These are phyloP conservation scores for Megacollybia marginata DNA, from an alignment of 768 basidiomycete genomes.

Conservation along the genomic window DNA sequence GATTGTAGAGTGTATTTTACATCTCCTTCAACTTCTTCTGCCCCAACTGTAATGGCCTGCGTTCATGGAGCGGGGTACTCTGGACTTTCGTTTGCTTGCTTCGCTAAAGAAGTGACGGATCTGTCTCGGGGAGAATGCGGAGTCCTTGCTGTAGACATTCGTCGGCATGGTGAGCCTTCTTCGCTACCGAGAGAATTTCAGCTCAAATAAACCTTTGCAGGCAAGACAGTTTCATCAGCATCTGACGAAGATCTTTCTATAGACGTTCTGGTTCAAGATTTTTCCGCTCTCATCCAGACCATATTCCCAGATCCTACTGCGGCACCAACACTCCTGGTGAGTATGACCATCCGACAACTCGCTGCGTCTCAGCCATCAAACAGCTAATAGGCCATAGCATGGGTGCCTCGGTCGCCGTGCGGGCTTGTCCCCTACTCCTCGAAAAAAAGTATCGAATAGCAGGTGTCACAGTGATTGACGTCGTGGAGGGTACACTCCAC, in stretches of 20 bases:
- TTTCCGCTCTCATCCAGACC: conserved; percentile 59
- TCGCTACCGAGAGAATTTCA: background rate
- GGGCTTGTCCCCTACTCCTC: conserved; percentile 60
- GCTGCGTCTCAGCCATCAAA: background rate
- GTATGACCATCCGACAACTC: conserved; percentile 12
- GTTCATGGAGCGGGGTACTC: conserved; percentile 96
- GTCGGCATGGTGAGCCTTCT: conserved; percentile 71
- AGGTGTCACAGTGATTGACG: conserved; percentile 79
- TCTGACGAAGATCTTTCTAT: conserved; percentile 61
- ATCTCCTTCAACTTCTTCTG: conserved; percentile 40
- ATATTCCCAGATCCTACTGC: conserved; percentile 58
- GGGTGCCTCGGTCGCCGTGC: conserved; percentile 86
- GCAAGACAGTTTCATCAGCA: conserved; percentile 50
- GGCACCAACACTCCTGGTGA: conserved; percentile 72
- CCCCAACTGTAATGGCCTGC: conserved; percentile 74
- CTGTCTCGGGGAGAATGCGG: conserved; percentile 68
- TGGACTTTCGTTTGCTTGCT: conserved; percentile 81
- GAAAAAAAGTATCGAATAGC: conserved; percentile 61
- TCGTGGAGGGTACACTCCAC: conserved; percentile 66
- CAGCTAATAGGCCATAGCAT: conserved; percentile 93
- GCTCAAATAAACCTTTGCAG: conserved; percentile 25
- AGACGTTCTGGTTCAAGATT: conserved; percentile 63
- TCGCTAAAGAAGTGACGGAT: conserved; percentile 72
- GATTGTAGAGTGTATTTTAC: conserved; percentile 83
- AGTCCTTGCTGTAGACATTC: conserved; percentile 72